Base-by-base conservation (phyloP, 768 basidiomycete genomes). In the Pisolithus marmoratus region DNA sequence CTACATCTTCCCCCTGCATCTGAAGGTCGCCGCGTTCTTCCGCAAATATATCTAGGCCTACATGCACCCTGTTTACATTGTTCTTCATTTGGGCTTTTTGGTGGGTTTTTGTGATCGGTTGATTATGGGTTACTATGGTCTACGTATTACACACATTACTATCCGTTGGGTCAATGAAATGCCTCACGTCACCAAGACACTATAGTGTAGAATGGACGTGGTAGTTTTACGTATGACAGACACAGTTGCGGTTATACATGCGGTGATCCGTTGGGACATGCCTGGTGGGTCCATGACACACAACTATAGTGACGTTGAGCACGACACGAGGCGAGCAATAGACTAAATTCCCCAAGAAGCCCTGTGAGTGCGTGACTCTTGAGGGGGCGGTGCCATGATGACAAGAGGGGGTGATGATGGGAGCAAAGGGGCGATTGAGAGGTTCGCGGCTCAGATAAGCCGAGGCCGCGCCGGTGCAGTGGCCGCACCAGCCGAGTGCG, bases 1-100 rank as follows among this genome's bases (percentile, higher is more conserved):
- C 46, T 54, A 72, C 49, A 61, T 72, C 56, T 61, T 72, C 57
- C 74, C 72, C 51, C 63, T 75, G 59, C 60, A 70, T 60, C 72
- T 74, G 66, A 76, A 67, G 71, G 74, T 76, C 70, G 74, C 74
- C 75, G 75, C 64, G 74, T 70, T 64, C 60, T 63, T 75, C 60
- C 70, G 70, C 63, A 70, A 70, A 63, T 72, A 64, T 56, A 70
- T 75, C 50, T 73, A 66, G 59, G 24, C 15, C 51, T 42, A 34
- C 38, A 34, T 34, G 24, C 26, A 24, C 54, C 38, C 40, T 46
- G 53, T 48, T 60, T 47, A 6, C 36, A 43, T 49, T 54, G 53
- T 53, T 58, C 50, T 56, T 58, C 61, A 36, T 58, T 63, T 45
- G 54, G 65, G 55, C 45, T 31, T 51, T 45, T 58, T 55, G 44